Evolutionary conservation across 768 basidiomycete species (phyloP), one percentile per base, ranked within the genome.

Genomic region (Roridomyces roridus): DNA sequence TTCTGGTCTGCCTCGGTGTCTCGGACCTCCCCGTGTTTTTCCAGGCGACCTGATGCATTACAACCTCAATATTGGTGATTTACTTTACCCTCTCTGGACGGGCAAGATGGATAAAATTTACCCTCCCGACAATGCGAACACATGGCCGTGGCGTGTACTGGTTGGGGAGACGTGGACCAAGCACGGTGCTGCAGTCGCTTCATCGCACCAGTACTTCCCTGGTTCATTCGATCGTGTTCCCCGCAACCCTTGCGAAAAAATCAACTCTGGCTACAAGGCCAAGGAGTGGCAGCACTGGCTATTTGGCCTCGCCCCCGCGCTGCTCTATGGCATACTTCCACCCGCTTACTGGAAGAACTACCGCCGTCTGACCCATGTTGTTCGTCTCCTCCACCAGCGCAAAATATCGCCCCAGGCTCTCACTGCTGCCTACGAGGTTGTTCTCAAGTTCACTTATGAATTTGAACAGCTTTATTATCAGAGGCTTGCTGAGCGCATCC

Each of bases 401-500:
- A 20, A 1, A 0, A 67, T 69, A 10, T 14, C 34, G 2, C 46
- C 21, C 17, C 7, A 15, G 4, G 21, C 39, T 3, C 39, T 40
- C 17, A n/a, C n/a, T 18, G 21, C 59, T 10, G 68, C 61, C 0
- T 65, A 70, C n/a, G 14, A 23, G 0, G 43, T 64, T 1, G 50
- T 74, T 1, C 46, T 55, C 17, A 34, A 62, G 4, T 76, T 71
- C 59, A 47, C 66, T 11, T 45, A 36, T 2, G 70, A 75, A 3
- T 77, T 68, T 21, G 68, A 76, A 42, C 21, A 34, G 1, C 6
- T 71, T 0, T 75, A 74, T 43, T 68, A 68, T 51, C 62, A 70
- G 9, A 55, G 52, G 0, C 18, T 29, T 2, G 42, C 49, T 0
- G 61, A 70, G 18, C 62, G 55, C 0, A n/a, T 77, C 8, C 73